phyloP scores from a whole-genome alignment of 768 basidiomycete genomes.

The Tephrocybe rancida region DNA sequence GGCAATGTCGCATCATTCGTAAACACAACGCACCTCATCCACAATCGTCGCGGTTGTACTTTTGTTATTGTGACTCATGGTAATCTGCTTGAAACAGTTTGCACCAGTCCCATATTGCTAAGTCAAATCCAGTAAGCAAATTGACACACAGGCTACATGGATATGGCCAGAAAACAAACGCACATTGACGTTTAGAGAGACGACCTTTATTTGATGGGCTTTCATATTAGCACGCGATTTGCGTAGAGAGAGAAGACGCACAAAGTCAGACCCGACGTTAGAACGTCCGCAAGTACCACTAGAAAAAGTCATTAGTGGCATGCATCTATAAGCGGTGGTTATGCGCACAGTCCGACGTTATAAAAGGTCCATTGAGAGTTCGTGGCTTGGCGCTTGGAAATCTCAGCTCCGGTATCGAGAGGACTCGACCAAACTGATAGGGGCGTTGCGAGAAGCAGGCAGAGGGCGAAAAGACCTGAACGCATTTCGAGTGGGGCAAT shows the following conservation, averaged over 20 bases:
- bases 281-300: constrained; percentile 60
- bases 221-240: background rate
- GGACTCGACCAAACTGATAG: no score
- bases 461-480: no score
- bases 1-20: background rate
- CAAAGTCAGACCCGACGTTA: constrained; percentile 43
- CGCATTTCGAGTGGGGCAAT: no score
- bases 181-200: constrained; percentile 49
- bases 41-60: constrained; percentile 56
- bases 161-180: constrained; percentile 9
- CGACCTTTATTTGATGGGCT: constrained; percentile 43
- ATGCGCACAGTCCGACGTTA: constrained; percentile 49
- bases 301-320: background rate
- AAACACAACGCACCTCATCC: constrained; percentile 50
- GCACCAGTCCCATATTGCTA: constrained; percentile 59
- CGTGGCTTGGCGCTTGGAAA: no score
- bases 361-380: no score
- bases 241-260: constrained; percentile 24
- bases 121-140: background rate
- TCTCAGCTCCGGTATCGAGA: no score
- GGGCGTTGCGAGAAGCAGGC: no score
- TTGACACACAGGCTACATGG: background rate
- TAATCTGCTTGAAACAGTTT: constrained; percentile 65
- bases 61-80: constrained; percentile 62
- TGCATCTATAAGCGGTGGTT: background rate